Base-by-base conservation (phyloP, 805 yeast species). In the Candida namnaoensis region DNA sequence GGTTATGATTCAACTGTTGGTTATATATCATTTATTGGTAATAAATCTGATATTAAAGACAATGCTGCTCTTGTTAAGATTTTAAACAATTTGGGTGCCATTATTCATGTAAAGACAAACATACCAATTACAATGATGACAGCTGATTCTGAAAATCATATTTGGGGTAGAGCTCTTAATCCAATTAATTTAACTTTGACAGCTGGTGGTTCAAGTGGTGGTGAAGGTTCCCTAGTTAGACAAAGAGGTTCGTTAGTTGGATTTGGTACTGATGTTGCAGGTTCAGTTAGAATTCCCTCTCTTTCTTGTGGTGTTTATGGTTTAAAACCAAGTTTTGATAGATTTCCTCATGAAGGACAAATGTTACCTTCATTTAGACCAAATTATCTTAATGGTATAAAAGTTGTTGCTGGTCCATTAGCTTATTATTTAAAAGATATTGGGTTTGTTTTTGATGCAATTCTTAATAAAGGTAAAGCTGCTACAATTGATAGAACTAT, bases 381-480 rank as follows among this genome's bases (percentile, higher is more conserved):
- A 23, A 35, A 35, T 24, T 58, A 59, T 36, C 59, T 65, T 7
- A 59, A 57, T 43, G 55, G 60, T 5, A 77, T 80, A 39, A 70
- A 71, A 34, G 78, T 82, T 7, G 82, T 78, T 35, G 70, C 68
- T 38, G 88, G 86, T n/a, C 88, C 88, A 35, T 54, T 81, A 58
- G 69, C 82, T 6, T 68, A 80, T 50, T 61, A 74, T 5, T 59
- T 78, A 35, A 80, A 76, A 5, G 88, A 81, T 58, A 61, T 80
- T 47, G 84, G 79, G 19, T 61, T 73, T 44, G 75, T 76, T 65
- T 80, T 80, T 86, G 68, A 73, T 42, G 47, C 64, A 19, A 76
- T 73, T 54, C 49, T 71, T n/a, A 35, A 35, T 35, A 66, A 66
- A 32, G 83, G 83, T 44, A 64, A 72, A 47, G 84, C 84, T 12